Percentiles rank a stretch among this genome's conserved stretches.
Conservation (phyloP, 2,329 filamentous ascomycete species). For the Eutypa lata region DNA sequence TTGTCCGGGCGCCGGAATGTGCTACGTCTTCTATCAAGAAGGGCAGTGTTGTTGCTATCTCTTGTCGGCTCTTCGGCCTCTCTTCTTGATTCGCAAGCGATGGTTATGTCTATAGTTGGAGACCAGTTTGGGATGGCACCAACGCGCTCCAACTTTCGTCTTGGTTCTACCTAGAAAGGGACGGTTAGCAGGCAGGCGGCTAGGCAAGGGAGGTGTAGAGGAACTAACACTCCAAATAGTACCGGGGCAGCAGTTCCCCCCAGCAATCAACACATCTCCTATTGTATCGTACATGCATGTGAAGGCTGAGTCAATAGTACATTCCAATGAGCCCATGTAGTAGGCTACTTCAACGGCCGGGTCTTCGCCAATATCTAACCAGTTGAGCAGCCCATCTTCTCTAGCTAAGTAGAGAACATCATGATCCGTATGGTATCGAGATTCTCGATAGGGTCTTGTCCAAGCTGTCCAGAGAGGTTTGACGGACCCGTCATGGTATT, state of each 20-base stretch:
- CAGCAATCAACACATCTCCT: constrained; percentile 75
- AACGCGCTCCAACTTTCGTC: constrained; percentile 50
- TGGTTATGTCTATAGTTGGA: constrained; percentile 53
- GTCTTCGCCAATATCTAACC: constrained; percentile 63
- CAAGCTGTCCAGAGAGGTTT: constrained; percentile 76
- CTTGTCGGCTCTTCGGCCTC: constrained; percentile 37
- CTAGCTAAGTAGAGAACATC: constrained; percentile 84
- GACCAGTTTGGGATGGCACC: constrained; percentile 65
- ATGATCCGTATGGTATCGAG: constrained; percentile 56
- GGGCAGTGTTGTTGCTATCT: constrained; percentile 42
- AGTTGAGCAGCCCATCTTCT: constrained; percentile 80
- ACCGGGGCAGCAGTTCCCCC: constrained; percentile 75
- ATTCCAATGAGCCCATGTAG: constrained; percentile 63
- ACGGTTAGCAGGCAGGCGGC: constrained; percentile 4
- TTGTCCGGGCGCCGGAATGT: constrained; percentile 43
- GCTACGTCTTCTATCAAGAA: constrained; percentile 18
- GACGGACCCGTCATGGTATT: constrained; percentile 43
- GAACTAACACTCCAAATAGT: constrained; percentile 66
- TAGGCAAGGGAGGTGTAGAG: neutral
- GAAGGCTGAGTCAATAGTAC: constrained; percentile 79
- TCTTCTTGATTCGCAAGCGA: constrained; percentile 34
- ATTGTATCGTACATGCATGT: constrained; percentile 66
- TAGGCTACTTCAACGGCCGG: constrained; percentile 53
- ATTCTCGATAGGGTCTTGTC: constrained; percentile 71
- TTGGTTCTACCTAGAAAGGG: constrained; percentile 46